Percentiles rank a stretch among this genome's conserved stretches.
These are phyloP conservation scores for Axilococcus clingmanii DNA, from an alignment of 139 green algal species.

Conservation along the genomic window DNA sequence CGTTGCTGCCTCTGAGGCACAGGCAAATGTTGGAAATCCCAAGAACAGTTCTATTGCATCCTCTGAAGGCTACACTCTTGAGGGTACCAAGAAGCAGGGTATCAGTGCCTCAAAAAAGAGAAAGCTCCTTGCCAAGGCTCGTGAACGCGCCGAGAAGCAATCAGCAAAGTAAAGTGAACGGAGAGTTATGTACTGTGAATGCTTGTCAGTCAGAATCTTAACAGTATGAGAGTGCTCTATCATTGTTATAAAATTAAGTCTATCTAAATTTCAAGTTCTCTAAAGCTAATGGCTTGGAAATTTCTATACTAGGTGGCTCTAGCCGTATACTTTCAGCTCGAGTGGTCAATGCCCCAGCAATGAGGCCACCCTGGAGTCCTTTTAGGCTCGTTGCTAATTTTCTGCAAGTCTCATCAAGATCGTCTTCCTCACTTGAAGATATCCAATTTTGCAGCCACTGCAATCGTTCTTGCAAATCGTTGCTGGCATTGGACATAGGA, in stretches of 20 bases:
- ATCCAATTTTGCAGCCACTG: slow-evolving; percentile 43
- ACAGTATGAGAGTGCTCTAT: no score
- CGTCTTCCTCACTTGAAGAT: background rate
- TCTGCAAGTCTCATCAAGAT: slow-evolving; percentile 31
- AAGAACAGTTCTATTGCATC: background rate
- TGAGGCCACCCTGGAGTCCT: slow-evolving; percentile 14
- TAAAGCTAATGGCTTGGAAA: no score
- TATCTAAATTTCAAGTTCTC: no score
- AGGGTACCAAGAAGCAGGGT: slow-evolving; percentile 52
- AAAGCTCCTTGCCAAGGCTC: slow-evolving; percentile 29
- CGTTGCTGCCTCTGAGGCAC: background rate
- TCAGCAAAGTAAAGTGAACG: no score
- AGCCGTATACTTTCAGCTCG: background rate
- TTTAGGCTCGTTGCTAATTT: slow-evolving; percentile 3
- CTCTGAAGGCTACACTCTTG: slow-evolving; percentile 29
- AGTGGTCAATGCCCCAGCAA: slow-evolving; percentile 9
- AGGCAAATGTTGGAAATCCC: background rate
- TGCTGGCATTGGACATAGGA: background rate
- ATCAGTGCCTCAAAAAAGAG: slow-evolving; percentile 28
- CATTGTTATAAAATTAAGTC: no score
- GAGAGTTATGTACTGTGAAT: no score
- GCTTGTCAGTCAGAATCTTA: no score
- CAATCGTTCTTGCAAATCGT: slow-evolving; percentile 30
- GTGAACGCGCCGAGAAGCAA: background rate
- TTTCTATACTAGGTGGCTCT: no score